Conservation (phyloP, 495 filamentous ascomycete genomes). For the Tuber microsphaerosporum region DNA sequence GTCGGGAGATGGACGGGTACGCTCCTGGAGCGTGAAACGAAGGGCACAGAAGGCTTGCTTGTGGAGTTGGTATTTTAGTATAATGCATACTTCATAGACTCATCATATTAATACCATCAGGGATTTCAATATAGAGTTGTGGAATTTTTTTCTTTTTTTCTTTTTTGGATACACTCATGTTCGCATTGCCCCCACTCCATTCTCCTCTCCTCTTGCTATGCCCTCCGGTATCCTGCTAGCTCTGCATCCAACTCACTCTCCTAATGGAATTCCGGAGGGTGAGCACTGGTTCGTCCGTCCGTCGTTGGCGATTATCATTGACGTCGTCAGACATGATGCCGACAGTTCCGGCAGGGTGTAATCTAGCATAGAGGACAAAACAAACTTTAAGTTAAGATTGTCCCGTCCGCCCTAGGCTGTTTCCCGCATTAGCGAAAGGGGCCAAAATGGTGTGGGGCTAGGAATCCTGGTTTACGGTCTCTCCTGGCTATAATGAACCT, state of each 20-base stretch:
- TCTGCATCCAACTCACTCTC: neutral
- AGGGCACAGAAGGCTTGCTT: constrained; percentile 3
- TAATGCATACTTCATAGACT: neutral
- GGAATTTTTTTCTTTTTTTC: neutral
- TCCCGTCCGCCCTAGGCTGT: neutral
- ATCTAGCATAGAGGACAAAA: neutral
- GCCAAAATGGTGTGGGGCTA: neutral
- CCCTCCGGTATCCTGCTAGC: constrained; percentile 3
- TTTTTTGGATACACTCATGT: neutral
- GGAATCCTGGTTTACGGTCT: neutral
- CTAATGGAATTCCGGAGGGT: neutral
- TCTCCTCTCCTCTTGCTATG: neutral
- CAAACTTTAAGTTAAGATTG: neutral
- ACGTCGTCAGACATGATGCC: neutral
- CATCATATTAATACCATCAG: neutral
- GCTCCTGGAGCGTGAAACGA: constrained; percentile 6
- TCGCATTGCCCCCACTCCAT: neutral
- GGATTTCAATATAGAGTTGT: neutral
- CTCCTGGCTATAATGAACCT: too few relatives aligned
- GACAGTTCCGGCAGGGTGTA: too few relatives aligned
- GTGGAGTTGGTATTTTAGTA: neutral
- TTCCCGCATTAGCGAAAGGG: neutral
- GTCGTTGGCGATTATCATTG: neutral
- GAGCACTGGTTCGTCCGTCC: constrained; percentile 2
- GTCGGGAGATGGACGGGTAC: neutral